These are phyloP conservation scores for Grosmannia huntii DNA, from an alignment of 2,329 filamentous ascomycete species.

Conservation along the genomic window DNA sequence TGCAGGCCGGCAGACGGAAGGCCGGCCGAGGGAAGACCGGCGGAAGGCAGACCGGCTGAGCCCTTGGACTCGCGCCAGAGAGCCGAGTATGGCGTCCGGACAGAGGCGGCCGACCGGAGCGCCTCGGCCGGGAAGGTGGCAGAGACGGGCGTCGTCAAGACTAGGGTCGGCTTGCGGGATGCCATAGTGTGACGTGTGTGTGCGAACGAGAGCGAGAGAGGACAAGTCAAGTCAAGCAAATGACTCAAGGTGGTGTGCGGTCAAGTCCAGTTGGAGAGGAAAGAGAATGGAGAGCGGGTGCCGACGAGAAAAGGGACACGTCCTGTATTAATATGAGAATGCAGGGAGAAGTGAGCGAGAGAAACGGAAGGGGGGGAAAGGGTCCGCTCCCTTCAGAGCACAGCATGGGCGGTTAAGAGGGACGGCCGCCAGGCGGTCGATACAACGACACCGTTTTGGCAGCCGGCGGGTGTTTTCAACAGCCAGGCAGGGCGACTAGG, in stretches of 20 bases:
- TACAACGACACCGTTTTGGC: neutral
- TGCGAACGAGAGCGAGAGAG: conserved; percentile 3
- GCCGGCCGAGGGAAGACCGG: conserved; percentile 20
- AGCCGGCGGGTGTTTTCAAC: too few relatives aligned
- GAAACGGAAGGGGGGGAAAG: neutral
- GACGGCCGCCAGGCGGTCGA: neutral
- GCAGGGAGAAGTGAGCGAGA: neutral
- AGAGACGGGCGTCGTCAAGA: conserved; percentile 49
- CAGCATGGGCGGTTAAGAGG: conserved; percentile 1
- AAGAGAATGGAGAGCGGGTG: conserved; percentile 15
- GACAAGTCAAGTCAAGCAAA: conserved; percentile 28
- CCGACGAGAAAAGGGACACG: conserved; percentile 14
- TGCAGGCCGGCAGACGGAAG: conserved; percentile 21
- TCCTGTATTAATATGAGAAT: neutral
- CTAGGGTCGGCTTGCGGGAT: conserved; percentile 39
- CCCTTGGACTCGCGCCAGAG: conserved; percentile 28
- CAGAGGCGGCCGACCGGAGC: conserved; percentile 28
- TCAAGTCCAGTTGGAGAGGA: conserved; percentile 25
- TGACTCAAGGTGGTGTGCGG: conserved; percentile 27
- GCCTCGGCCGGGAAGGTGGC: conserved; percentile 40
- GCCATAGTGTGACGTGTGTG: conserved; percentile 28
- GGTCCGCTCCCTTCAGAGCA: neutral
- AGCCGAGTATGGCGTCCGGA: conserved; percentile 55
- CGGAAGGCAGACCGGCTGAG: conserved; percentile 24
- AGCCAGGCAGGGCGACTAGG: neutral